phyloP scores from a whole-genome alignment of 306 rosid species.

The Gillenia trifoliata region DNA sequence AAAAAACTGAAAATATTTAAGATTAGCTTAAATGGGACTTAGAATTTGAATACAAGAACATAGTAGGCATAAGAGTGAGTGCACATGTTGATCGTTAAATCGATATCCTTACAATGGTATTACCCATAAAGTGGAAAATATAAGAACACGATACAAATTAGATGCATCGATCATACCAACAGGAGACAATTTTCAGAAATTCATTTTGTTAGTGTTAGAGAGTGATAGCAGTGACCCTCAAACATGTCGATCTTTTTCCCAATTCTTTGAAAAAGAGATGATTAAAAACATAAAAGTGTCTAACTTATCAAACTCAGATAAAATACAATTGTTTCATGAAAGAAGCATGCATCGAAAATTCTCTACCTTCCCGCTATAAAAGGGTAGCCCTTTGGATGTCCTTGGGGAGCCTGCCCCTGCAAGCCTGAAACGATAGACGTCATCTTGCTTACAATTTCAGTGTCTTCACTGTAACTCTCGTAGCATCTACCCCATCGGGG shows the following conservation, averaged over 20 bases:
- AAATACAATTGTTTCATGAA: neutral
- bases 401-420: conserved; percentile 66
- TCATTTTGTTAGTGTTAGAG: no score
- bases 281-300: neutral
- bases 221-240: neutral
- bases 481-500: conserved; percentile 43
- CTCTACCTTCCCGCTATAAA: conserved; percentile 68
- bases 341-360: neutral
- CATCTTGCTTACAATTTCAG: conserved; percentile 70
- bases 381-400: conserved; percentile 62
- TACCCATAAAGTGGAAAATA: no score
- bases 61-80: neutral
- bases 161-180: no score
- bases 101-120: no score
- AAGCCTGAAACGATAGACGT: conserved; percentile 55
- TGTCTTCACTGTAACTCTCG: conserved; percentile 60
- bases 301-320: neutral
- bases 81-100: no score
- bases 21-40: neutral
- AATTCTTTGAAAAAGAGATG: neutral
- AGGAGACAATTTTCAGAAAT: no score
- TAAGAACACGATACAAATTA: no score
- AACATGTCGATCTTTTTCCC: neutral
- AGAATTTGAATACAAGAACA: neutral
- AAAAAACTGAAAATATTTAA: neutral